These are phyloP conservation scores for Petunia secreta DNA, from an alignment of 257 asterid genomes.

Conservation along the genomic window DNA sequence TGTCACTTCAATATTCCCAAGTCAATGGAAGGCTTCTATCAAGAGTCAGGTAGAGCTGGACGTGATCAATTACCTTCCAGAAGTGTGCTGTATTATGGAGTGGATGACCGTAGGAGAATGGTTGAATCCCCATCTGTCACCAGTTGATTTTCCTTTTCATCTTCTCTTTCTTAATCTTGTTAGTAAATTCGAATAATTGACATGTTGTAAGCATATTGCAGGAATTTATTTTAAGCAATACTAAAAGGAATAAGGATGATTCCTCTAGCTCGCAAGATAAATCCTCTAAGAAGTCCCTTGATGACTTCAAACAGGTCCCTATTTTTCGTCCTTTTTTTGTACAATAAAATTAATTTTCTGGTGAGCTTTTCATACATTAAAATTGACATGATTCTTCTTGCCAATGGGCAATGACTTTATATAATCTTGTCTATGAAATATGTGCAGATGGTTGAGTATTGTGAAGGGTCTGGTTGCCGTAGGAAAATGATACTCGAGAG, in stretches of 20 bases:
- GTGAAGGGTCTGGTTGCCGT: slow-evolving; percentile 84
- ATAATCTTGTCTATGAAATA: slow-evolving; percentile 29
- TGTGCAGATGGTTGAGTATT: slow-evolving; percentile 83
- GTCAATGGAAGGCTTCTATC: slow-evolving; percentile 98
- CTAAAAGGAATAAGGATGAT: slow-evolving; percentile 60
- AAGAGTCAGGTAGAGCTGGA: slow-evolving; percentile 99
- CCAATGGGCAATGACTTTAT: slow-evolving; percentile 32
- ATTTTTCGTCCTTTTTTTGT: not conserved
- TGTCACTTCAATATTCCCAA: slow-evolving; percentile 94
- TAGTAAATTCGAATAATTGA: slow-evolving; percentile 22
- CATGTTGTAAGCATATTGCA: slow-evolving; percentile 39
- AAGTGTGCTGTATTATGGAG: slow-evolving; percentile 88
- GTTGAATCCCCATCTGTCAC: slow-evolving; percentile 43
- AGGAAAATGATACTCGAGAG: slow-evolving; percentile 89
- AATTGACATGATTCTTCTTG: slow-evolving; percentile 16
- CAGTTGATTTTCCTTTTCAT: slow-evolving; percentile 21
- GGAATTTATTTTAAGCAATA: slow-evolving; percentile 79
- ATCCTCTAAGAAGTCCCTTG: slow-evolving; percentile 68
- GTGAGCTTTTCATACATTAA: slow-evolving; percentile 12
- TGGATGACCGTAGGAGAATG: slow-evolving; percentile 86
- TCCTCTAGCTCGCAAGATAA: slow-evolving; percentile 60
- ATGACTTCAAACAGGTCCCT: slow-evolving; percentile 65
- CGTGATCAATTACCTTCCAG: slow-evolving; percentile 95
- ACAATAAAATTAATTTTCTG: not conserved
- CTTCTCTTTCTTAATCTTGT: slow-evolving; percentile 21